Evolutionary conservation across 441 rosid species (phyloP).

Genomic region (Arabidopsis hybrid): DNA sequence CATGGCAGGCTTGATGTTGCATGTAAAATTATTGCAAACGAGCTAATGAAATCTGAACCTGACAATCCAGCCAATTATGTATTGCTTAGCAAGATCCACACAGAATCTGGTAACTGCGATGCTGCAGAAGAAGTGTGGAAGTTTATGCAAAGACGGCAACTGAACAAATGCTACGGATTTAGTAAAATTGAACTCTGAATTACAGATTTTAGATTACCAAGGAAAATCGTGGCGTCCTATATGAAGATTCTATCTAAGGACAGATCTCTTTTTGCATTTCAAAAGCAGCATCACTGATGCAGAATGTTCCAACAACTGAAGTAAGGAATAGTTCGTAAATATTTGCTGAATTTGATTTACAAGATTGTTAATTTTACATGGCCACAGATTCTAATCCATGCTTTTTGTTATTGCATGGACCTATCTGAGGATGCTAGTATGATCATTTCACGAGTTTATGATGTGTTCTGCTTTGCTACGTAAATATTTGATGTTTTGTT

Average conservation of each 20-base stretch:
- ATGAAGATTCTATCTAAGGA: conserved; percentile 24
- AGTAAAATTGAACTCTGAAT: conserved; percentile 50
- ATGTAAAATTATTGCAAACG: conserved; percentile 38
- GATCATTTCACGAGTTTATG: conserved; percentile 11
- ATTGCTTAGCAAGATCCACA: conserved; percentile 51
- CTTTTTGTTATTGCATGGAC: conserved; percentile 14
- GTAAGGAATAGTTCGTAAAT: not conserved
- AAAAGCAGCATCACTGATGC: conserved; percentile 29
- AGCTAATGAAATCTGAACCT: conserved; percentile 54
- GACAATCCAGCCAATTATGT: conserved; percentile 58
- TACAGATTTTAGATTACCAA: conserved; percentile 2
- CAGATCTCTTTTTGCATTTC: conserved; percentile 25
- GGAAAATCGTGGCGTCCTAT: not conserved
- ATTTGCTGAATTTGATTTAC: conserved; percentile 2
- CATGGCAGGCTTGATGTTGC: conserved; percentile 54
- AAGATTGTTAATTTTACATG: conserved; percentile 3
- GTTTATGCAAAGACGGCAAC: conserved; percentile 46
- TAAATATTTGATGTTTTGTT: not conserved
- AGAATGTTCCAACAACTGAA: conserved; percentile 12
- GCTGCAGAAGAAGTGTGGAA: conserved; percentile 60
- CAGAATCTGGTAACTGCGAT: conserved; percentile 52
- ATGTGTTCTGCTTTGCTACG: conserved; percentile 16
- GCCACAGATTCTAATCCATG: conserved; percentile 6
- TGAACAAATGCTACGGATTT: conserved; percentile 53
- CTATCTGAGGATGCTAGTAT: conserved; percentile 23